These are phyloP conservation scores for Brassica hybrid DNA, from an alignment of 441 rosid genomes.

Conservation along the genomic window DNA sequence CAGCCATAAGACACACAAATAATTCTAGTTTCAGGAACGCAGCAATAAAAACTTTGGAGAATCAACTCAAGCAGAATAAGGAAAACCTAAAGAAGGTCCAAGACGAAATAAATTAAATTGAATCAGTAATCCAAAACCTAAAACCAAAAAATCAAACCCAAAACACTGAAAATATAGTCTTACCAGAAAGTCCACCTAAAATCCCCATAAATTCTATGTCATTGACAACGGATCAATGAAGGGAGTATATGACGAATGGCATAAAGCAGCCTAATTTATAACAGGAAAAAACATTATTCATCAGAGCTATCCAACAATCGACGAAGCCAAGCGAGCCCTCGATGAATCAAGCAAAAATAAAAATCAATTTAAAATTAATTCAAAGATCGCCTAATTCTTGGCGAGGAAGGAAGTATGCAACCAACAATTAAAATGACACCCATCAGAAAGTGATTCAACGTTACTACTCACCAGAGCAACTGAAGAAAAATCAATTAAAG, in stretches of 20 bases:
- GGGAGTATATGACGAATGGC: too few relatives aligned
- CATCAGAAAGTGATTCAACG: background rate
- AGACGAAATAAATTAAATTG: background rate
- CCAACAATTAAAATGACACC: too few relatives aligned
- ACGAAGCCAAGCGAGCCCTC: too few relatives aligned
- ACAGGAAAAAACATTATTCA: too few relatives aligned
- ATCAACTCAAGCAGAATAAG: background rate
- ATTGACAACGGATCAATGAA: too few relatives aligned
- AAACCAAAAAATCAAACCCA: background rate
- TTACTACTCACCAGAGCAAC: background rate
- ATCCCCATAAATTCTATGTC: background rate
- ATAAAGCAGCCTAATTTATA: too few relatives aligned
- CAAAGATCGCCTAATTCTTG: too few relatives aligned
- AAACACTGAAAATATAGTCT: background rate
- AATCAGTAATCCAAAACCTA: background rate
- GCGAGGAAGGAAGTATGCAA: too few relatives aligned
- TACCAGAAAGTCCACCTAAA: background rate
- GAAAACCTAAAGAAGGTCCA: background rate
- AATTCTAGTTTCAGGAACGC: background rate
- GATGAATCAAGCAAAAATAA: too few relatives aligned
- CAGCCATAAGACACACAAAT: background rate
- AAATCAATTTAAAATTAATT: too few relatives aligned
- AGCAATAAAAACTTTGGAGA: background rate
- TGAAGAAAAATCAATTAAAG: background rate
- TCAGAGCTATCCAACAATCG: too few relatives aligned